Evolutionary conservation across 2,329 filamentous ascomycete species (phyloP).

Genomic region (Elsinoe perseae): DNA sequence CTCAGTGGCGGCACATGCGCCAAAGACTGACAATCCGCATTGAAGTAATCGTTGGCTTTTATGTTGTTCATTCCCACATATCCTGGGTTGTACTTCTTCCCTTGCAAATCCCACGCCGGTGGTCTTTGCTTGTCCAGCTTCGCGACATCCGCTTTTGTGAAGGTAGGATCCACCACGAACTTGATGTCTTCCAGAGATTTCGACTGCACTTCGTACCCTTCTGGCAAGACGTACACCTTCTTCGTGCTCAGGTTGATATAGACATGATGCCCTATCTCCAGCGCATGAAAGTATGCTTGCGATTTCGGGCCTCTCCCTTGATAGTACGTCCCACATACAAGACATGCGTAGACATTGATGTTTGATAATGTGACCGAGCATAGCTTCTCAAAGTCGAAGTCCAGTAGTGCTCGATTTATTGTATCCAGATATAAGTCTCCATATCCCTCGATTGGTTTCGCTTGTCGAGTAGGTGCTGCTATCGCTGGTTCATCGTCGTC

Average conservation of each 20-base stretch:
- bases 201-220: constrained; percentile 93
- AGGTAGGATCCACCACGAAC: constrained; percentile 87
- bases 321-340: constrained; percentile 97
- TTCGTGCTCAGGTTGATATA: constrained; percentile 97
- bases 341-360: constrained; percentile 96
- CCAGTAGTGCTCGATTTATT: constrained; percentile 82
- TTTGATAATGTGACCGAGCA: constrained; percentile 94
- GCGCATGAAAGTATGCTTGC: constrained; percentile 93
- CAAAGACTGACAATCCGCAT: constrained; percentile 85
- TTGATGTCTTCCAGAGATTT: constrained; percentile 97
- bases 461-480: constrained; percentile 56
- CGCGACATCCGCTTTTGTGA: constrained; percentile 70
- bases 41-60: constrained; percentile 98
- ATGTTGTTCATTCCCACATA: constrained; percentile 99
- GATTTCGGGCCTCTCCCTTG: constrained; percentile 90
- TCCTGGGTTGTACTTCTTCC: constrained; percentile 81
- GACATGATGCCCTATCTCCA: constrained; percentile 92
- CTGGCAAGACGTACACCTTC: constrained; percentile 83
- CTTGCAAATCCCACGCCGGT: constrained; percentile 66
- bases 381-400: constrained; percentile 98
- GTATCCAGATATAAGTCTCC: constrained; percentile 96
- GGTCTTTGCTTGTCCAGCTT: constrained; percentile 62
- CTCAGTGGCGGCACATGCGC: constrained; percentile 83
- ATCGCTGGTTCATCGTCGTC: constrained; percentile 28
- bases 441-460: constrained; percentile 77